phyloP scores from a whole-genome alignment of 192 early-diverging fungal genomes.

The Coemansia sp. region DNA sequence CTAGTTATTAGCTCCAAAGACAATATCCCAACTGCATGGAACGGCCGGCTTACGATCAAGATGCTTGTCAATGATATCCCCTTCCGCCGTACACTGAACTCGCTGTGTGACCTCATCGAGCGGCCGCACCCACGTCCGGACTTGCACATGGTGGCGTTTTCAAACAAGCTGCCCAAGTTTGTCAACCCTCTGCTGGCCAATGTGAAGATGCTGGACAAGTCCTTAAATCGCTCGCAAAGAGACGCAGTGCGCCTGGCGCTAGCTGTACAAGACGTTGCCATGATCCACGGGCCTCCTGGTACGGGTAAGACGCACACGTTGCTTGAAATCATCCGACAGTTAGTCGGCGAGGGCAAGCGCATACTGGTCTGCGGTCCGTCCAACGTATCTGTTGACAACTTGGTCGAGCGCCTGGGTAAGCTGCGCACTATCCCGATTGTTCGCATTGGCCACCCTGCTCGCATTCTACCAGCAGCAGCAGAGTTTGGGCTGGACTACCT shows the following conservation, averaged over 20 bases:
- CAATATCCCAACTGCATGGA: not conserved
- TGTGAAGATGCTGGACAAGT: not conserved
- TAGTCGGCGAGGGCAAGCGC: conserved; percentile 59
- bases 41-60: not conserved
- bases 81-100: not conserved
- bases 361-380: conserved; percentile 89
- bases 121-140: not conserved
- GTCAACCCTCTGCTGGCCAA: not conserved
- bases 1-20: not conserved
- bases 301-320: conserved; percentile 90
- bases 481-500: conserved; percentile 60
- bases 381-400: conserved; percentile 87
- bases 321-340: conserved; percentile 84
- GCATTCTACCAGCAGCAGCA: conserved; percentile 72
- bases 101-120: conserved; percentile 1
- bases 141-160: conserved; percentile 6
- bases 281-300: conserved; percentile 86
- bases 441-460: conserved; percentile 83
- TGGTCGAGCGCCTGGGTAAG: conserved; percentile 75
- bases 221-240: conserved; percentile 70
- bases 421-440: conserved; percentile 65
- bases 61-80: conserved; percentile 6
- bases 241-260: conserved; percentile 68
- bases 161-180: not conserved
- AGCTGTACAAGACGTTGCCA: conserved; percentile 63